Evolutionary conservation across 2,329 filamentous ascomycete species (phyloP).

Genomic region (Verticillium nonalfalfae): DNA sequence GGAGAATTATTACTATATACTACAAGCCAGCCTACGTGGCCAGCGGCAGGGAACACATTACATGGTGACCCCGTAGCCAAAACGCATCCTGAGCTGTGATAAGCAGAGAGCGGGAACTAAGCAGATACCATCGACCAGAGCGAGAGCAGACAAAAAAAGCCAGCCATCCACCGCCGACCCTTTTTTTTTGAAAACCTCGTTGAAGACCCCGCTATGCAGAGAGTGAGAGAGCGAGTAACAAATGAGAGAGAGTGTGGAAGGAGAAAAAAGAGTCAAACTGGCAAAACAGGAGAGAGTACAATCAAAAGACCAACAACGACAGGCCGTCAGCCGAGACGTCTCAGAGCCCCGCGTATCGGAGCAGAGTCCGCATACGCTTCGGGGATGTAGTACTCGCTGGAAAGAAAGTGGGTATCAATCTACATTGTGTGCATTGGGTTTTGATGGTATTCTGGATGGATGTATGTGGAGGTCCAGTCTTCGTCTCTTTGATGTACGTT

Average conservation of each 20-base stretch:
- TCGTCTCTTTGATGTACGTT: slow-evolving; percentile 1
- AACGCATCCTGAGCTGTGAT: background rate
- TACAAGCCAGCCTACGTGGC: background rate
- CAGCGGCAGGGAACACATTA: background rate
- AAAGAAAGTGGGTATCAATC: slow-evolving; percentile 32
- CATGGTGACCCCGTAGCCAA: background rate
- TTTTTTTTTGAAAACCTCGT: background rate
- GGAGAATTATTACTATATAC: slow-evolving; percentile 3
- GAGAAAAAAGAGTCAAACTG: background rate
- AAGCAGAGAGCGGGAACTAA: background rate
- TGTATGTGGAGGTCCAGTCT: background rate
- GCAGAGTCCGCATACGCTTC: background rate
- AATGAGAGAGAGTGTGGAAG: background rate
- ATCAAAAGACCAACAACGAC: background rate
- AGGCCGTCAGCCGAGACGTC: background rate
- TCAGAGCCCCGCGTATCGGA: background rate
- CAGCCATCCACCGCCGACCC: background rate
- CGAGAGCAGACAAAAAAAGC: background rate
- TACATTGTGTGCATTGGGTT: slow-evolving; percentile 11
- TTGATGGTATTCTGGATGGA: background rate
- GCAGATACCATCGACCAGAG: slow-evolving; percentile 4
- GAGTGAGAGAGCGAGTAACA: background rate
- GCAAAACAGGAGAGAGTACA: background rate
- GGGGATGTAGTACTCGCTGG: slow-evolving; percentile 1
- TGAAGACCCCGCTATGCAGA: background rate